Conservation (phyloP, 176 grass and related monocot genomes). For the Rhipidocladum racemiflorum region DNA sequence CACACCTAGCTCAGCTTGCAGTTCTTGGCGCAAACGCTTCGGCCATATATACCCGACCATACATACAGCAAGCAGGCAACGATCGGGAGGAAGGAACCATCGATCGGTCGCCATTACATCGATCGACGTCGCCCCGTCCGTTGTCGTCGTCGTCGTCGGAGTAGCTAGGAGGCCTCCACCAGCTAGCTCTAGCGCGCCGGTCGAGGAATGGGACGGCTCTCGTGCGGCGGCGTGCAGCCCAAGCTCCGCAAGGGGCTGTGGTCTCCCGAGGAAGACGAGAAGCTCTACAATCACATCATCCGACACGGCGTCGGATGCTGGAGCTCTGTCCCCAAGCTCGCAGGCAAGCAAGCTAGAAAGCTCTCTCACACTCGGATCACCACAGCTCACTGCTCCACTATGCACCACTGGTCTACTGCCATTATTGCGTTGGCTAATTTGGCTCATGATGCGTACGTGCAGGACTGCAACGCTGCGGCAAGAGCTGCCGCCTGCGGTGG, state of each 20-base stretch:
- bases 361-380: not conserved
- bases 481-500: slow-evolving; percentile 86
- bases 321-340: slow-evolving; percentile 78
- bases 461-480: slow-evolving; percentile 78
- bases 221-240: slow-evolving; percentile 48
- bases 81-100: not conserved
- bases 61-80: slow-evolving; percentile 8
- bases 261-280: slow-evolving; percentile 89
- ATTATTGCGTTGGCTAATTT: not conserved
- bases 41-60: slow-evolving; percentile 40
- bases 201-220: slow-evolving; percentile 55
- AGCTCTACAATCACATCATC: slow-evolving; percentile 89
- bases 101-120: slow-evolving; percentile 28
- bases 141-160: not conserved
- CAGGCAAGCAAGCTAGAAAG: slow-evolving; percentile 48
- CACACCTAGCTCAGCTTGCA: not conserved
- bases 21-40: slow-evolving; percentile 54
- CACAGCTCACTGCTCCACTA: not conserved
- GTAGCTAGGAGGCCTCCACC: not conserved
- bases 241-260: slow-evolving; percentile 85
- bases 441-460: not conserved
- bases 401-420: not conserved
- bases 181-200: not conserved
- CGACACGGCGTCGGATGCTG: slow-evolving; percentile 73
- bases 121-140: not conserved